These are phyloP conservation scores for Botrytis medusae DNA, from an alignment of 2,329 filamentous ascomycete genomes.

Conservation along the genomic window DNA sequence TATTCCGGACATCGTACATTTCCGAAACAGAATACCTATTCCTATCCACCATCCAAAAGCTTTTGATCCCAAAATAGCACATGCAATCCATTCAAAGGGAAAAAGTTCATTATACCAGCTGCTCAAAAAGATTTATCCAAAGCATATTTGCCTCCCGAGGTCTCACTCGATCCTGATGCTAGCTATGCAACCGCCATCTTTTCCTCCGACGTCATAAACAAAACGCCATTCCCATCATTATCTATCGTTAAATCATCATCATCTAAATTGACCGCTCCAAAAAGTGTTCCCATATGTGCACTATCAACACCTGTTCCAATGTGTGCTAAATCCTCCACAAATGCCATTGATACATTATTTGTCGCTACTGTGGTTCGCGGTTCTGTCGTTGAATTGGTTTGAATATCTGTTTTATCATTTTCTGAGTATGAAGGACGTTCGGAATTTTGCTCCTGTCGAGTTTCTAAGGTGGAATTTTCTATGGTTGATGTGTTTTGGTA, in stretches of 20 bases:
- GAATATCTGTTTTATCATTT: conserved; percentile 3
- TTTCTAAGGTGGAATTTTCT: conserved; percentile 19
- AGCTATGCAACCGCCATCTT: conserved; percentile 15
- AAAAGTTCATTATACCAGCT: not conserved
- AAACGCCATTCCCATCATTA: conserved; percentile 18
- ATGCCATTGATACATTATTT: conserved; percentile 25
- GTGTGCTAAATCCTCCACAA: conserved; percentile 30
- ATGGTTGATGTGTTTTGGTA: conserved; percentile 17
- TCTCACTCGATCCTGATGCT: not conserved
- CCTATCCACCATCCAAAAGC: not conserved
- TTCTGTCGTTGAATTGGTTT: conserved; percentile 20
- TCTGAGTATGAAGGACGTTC: conserved; percentile 1
- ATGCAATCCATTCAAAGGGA: not conserved
- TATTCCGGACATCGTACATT: conserved; percentile 1
- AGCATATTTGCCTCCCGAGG: not conserved
- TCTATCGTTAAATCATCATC: conserved; percentile 37
- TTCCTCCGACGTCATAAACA: conserved; percentile 17
- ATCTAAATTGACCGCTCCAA: conserved; percentile 27
- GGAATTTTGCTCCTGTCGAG: conserved; percentile 15
- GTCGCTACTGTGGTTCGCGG: conserved; percentile 33
- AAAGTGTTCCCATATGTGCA: conserved; percentile 23
- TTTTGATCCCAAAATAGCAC: not conserved
- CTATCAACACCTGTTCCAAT: conserved; percentile 34
- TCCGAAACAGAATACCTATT: conserved; percentile 3
- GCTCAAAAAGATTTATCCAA: not conserved